Base-by-base conservation (phyloP, 2,329 filamentous ascomycete genomes). In the Cladophialophora yegresii region DNA sequence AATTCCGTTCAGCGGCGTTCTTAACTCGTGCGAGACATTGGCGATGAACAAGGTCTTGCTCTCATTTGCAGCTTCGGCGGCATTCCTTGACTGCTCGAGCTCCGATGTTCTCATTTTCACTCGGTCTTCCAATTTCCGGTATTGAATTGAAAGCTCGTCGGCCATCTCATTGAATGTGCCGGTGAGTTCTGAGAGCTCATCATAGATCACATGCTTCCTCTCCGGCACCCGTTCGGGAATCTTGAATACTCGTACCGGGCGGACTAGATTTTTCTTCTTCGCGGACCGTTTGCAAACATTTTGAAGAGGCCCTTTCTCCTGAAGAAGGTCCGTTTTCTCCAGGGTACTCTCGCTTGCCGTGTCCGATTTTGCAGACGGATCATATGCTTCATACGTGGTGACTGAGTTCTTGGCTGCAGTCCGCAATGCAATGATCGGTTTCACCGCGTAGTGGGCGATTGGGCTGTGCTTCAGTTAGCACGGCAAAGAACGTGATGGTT, bases 11-110 rank as follows among this genome's bases (percentile, higher is more conserved):
- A 98, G 82, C 0, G 95, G 95, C 1, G 93, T 98, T 74, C 96
- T 95, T 33, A 98, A 82, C 76, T 98, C 87, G 70, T 89, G 87
- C 1, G 84, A 87, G 54, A 97, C 96, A 71, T 97, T 97, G 22
- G 95, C 95, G 67, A 98, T 95, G 79, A 98, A 98, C 8, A 97
- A 82, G 0, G 93, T 97, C 79, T 98, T 98, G 81, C 91, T 95
- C 77, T 96, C 91, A 72, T 96, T 96, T 3, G 93, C 92, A 23
- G 91, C 89, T 75, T 96, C 92, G 0, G 92, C 92, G 1, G 92
- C 91, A 77, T 92, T 91, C 75, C 96, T 96, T 79, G 89, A 95
- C 65, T 91, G 85, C 73, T 96, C 91, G 0, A 96, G 81, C 75
- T 96, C 90, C 43, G 85, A 85, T 0, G 92, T 96, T 63, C 93